Percentiles rank a stretch among this genome's conserved stretches.
Evolutionary conservation across 2,329 filamentous ascomycete genomes (phyloP).

Genomic region (Penicillium polonicum): DNA sequence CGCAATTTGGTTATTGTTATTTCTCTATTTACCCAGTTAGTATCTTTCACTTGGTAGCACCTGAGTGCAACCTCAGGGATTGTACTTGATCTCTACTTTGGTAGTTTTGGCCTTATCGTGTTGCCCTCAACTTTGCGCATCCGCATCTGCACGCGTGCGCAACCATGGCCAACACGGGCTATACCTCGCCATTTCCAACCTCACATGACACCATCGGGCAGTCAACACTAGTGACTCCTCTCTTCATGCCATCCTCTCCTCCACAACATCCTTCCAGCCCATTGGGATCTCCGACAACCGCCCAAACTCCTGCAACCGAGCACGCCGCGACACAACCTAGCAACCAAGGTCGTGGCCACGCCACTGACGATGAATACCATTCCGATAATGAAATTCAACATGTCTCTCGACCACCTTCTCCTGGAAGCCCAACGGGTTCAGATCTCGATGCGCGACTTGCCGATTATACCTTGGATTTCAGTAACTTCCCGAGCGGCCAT

Average conservation of each 20-base stretch:
- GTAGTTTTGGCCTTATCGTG: slow-evolving; percentile 2
- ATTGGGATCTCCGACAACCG: slow-evolving; percentile 23
- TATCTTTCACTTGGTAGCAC: background rate
- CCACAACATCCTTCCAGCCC: slow-evolving; percentile 23
- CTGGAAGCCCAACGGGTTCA: slow-evolving; percentile 28
- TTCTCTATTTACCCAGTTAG: background rate
- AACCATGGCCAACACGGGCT: slow-evolving; percentile 40
- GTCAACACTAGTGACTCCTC: slow-evolving; percentile 39
- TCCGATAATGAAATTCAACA: slow-evolving; percentile 11
- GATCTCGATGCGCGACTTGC: slow-evolving; percentile 42
- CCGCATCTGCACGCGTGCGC: slow-evolving; percentile 14
- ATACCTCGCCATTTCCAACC: slow-evolving; percentile 39
- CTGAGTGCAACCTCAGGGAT: background rate
- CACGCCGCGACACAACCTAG: slow-evolving; percentile 12
- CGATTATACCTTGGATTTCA: slow-evolving; percentile 43
- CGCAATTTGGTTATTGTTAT: slow-evolving; percentile 22
- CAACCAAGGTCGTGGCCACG: slow-evolving; percentile 6
- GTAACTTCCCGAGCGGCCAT: slow-evolving; percentile 34
- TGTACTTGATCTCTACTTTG: background rate
- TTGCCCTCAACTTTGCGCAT: slow-evolving; percentile 5
- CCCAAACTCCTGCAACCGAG: slow-evolving; percentile 27
- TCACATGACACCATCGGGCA: slow-evolving; percentile 45
- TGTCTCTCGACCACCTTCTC: slow-evolving; percentile 20
- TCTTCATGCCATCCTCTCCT: slow-evolving; percentile 40
- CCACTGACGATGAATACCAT: slow-evolving; percentile 12